Conservation (phyloP, 2,329 filamentous ascomycete genomes). For the Penicillium palitans region DNA sequence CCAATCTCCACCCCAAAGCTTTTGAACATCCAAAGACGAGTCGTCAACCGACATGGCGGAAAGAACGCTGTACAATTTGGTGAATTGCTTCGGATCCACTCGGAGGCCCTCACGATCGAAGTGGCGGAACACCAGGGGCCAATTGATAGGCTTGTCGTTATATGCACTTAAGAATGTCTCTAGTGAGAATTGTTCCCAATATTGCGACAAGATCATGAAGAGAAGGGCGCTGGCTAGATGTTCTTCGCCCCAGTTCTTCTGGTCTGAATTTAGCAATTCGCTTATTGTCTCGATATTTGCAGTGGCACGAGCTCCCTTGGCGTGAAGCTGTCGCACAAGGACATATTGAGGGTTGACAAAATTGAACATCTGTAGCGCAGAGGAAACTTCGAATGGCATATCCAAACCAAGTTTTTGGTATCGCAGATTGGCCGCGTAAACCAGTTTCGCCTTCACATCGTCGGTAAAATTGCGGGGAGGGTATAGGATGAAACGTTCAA, state of each 20-base stretch:
- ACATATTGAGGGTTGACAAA: slow-evolving; percentile 45
- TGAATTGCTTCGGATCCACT: slow-evolving; percentile 76
- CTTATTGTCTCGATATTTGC: slow-evolving; percentile 69
- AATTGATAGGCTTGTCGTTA: slow-evolving; percentile 59
- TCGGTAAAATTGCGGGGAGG: slow-evolving; percentile 84
- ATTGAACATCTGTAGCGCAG: slow-evolving; percentile 48
- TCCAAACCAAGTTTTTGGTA: slow-evolving; percentile 61
- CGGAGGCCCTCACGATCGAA: slow-evolving; percentile 80
- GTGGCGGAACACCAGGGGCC: slow-evolving; percentile 69
- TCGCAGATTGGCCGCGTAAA: slow-evolving; percentile 65
- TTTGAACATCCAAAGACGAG: slow-evolving; percentile 75
- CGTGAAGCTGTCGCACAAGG: slow-evolving; percentile 67
- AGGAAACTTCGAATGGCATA: slow-evolving; percentile 45
- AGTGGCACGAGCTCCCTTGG: slow-evolving; percentile 72
- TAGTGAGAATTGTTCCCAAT: slow-evolving; percentile 63
- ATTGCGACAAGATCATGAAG: slow-evolving; percentile 64
- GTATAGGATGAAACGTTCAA: slow-evolving; percentile 84
- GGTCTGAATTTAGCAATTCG: slow-evolving; percentile 58
- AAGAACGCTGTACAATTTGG: slow-evolving; percentile 76
- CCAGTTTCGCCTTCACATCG: slow-evolving; percentile 66
- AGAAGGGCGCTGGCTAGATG: slow-evolving; percentile 80
- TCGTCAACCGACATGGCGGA: slow-evolving; percentile 66
- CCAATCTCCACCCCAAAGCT: slow-evolving; percentile 88
- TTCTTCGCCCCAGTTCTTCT: slow-evolving; percentile 71
- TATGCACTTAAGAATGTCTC: slow-evolving; percentile 65